Evolutionary conservation across 345 rosid species (phyloP).

Genomic region (Raphanus raphanistrum): DNA sequence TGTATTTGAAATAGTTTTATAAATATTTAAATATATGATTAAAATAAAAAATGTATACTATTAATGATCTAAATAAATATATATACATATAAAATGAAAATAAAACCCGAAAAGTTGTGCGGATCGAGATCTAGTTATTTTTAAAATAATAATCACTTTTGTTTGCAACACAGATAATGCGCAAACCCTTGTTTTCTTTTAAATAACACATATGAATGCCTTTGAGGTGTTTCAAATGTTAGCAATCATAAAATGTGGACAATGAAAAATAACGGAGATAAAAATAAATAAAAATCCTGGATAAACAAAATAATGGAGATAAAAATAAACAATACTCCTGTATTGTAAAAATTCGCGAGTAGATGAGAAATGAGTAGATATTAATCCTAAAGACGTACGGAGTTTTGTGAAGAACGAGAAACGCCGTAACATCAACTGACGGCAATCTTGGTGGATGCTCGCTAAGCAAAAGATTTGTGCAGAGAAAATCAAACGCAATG

Average conservation of each 20-base stretch:
- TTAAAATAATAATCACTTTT: background rate
- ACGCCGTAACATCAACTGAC: conserved; percentile 44
- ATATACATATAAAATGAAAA: too few species aligned
- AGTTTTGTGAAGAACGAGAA: conserved; percentile 40
- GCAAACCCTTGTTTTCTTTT: background rate
- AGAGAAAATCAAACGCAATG: conserved; percentile 33
- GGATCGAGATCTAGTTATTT: too few species aligned
- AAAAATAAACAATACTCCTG: too few species aligned
- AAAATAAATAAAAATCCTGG: too few species aligned
- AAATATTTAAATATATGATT: too few species aligned
- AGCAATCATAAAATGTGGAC: background rate
- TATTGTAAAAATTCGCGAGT: background rate
- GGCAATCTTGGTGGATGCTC: conserved; percentile 33
- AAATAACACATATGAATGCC: background rate
- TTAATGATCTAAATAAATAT: too few species aligned
- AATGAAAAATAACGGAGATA: background rate
- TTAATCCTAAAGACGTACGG: conserved; percentile 18
- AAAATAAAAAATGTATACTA: too few species aligned
- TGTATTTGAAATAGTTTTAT: too few species aligned
- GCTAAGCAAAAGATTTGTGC: conserved; percentile 42
- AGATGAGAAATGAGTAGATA: background rate
- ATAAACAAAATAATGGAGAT: too few species aligned
- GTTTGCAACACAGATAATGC: background rate
- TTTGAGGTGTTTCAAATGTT: background rate
- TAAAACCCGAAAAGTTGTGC: too few species aligned